A percentile compares a stretch with the other conserved stretches of the same genome.
Conservation (phyloP, 2,329 filamentous ascomycete genomes). For the Pseudopithomyces maydicus region DNA sequence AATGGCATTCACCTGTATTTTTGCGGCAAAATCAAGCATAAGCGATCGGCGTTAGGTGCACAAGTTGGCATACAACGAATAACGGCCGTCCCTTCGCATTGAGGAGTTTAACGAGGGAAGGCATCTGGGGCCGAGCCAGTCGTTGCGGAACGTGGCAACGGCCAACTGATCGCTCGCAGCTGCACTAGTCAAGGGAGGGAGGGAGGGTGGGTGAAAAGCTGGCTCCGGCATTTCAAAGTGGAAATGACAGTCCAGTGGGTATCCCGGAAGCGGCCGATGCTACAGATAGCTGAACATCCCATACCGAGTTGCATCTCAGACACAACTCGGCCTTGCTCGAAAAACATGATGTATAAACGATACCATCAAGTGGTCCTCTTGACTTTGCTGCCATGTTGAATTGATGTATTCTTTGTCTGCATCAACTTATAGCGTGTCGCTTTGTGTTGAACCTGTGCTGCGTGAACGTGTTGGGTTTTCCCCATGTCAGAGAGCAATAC, state of each 20-base stretch:
- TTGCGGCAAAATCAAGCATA: conserved; percentile 35
- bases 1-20: conserved; percentile 21
- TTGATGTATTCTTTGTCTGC: no score
- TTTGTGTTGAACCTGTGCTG: no score
- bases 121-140: background rate
- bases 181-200: conserved; percentile 17
- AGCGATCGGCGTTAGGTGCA: conserved; percentile 44
- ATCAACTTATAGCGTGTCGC: no score
- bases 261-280: background rate
- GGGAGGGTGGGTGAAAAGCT: conserved; percentile 15
- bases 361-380: no score
- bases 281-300: conserved; percentile 15
- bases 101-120: conserved; percentile 3
- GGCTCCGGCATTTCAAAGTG: conserved; percentile 19
- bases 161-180: conserved; percentile 5
- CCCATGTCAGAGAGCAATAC: no score
- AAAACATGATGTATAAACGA: background rate
- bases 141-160: conserved; percentile 2
- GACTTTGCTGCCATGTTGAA: no score
- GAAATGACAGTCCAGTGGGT: conserved; percentile 14
- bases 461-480: no score
- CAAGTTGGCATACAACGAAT: conserved; percentile 24
- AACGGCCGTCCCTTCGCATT: conserved; percentile 2
- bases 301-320: background rate
- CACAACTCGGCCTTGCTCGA: conserved; percentile 7